Evolutionary conservation across 2,329 filamentous ascomycete genomes (phyloP).

Genomic region (Cordyceps farinosa): DNA sequence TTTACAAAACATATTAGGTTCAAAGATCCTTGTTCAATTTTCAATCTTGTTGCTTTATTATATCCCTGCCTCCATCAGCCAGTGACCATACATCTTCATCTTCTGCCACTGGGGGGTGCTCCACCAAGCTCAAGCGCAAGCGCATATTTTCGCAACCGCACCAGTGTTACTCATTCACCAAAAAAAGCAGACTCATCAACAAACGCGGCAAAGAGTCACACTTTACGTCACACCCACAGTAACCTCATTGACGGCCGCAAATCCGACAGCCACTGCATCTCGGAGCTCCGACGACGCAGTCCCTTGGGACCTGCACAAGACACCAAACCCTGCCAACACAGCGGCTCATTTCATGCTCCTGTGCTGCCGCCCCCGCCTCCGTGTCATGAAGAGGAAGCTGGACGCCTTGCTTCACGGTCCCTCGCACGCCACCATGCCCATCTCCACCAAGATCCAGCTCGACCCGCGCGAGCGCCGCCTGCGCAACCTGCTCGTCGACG

Average conservation of each 20-base stretch:
- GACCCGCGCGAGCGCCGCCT: constrained; percentile 69
- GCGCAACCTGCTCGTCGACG: constrained; percentile 73
- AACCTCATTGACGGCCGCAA: background rate
- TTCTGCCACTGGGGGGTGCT: background rate
- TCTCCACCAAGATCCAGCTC: constrained; percentile 45
- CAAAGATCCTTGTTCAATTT: no score
- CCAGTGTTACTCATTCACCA: background rate
- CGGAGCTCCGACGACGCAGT: background rate
- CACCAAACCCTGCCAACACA: background rate
- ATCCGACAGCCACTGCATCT: background rate
- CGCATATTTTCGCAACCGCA: constrained; percentile 8
- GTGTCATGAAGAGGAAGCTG: constrained; percentile 36
- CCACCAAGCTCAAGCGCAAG: constrained; percentile 1
- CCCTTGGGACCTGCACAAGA: constrained; percentile 5
- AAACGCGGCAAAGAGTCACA: background rate
- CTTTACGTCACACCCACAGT: background rate
- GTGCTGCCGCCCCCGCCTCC: constrained; percentile 8
- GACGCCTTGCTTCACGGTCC: constrained; percentile 27
- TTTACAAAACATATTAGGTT: no score
- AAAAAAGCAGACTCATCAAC: constrained; percentile 1
- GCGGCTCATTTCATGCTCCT: constrained; percentile 9
- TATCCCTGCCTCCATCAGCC: background rate
- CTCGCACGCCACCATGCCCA: constrained; percentile 22
- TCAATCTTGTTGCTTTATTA: no score
- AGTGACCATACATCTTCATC: background rate